Percentiles rank a stretch among this genome's conserved stretches.
These are phyloP conservation scores for Puccinia hordei DNA, from an alignment of 1,284 basidiomycete species.

Conservation along the genomic window DNA sequence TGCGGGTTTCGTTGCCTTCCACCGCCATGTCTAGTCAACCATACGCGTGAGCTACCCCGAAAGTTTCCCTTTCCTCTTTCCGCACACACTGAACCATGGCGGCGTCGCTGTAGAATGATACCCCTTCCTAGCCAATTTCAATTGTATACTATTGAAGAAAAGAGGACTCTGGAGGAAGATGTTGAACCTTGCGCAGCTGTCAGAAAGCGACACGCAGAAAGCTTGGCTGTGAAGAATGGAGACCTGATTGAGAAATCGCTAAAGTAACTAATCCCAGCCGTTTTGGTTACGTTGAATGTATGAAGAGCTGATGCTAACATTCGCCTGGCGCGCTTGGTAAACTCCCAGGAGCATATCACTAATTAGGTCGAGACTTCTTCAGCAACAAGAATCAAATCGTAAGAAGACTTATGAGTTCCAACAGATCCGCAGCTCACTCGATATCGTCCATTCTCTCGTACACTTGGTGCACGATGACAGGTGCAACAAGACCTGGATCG, in stretches of 20 bases:
- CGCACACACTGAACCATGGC: not conserved
- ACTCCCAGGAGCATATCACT: conserved; percentile 2
- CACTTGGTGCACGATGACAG: conserved; percentile 13
- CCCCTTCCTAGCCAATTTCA: conserved; percentile 12
- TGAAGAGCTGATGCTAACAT: not conserved
- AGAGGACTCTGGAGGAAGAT: not conserved
- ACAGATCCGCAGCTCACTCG: conserved; percentile 11
- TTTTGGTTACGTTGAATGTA: not conserved
- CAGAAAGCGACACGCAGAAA: not conserved
- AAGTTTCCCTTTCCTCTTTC: not conserved
- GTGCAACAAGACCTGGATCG: conserved; percentile 1
- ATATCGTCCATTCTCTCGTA: conserved; percentile 2
- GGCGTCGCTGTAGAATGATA: conserved; percentile 2
- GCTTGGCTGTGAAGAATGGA: conserved; percentile 7
- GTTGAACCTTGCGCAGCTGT: not conserved
- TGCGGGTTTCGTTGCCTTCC: not conserved
- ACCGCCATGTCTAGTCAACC: conserved; percentile 10
- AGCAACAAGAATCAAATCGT: conserved; percentile 18
- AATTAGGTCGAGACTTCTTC: conserved; percentile 11
- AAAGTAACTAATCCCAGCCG: conserved; percentile 10
- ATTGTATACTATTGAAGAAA: conserved; percentile 21
- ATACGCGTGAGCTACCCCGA: not conserved
- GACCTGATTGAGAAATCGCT: conserved; percentile 21
- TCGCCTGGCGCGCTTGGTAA: not conserved
- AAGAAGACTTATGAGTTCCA: conserved; percentile 7